These are phyloP conservation scores for Cochliopodium minus DNA, from an alignment of 208 protist genomes.

Conservation along the genomic window DNA sequence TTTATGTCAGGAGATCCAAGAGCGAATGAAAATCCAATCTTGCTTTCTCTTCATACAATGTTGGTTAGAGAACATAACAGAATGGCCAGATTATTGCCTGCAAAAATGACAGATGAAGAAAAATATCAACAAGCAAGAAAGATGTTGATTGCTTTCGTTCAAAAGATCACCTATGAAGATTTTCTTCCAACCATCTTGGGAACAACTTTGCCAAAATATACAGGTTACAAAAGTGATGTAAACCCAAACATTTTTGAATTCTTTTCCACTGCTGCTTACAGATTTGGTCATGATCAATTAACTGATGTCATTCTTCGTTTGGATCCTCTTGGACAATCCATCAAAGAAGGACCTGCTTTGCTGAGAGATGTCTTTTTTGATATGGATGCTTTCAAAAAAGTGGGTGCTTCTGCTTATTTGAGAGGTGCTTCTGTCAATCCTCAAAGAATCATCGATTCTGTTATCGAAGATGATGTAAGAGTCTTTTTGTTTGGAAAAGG, in stretches of 20 bases:
- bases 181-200: slow-evolving; percentile 18
- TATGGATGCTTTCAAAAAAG: neutral
- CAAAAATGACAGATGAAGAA: slow-evolving; percentile 16
- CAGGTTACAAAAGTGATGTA: slow-evolving; percentile 20
- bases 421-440: slow-evolving; percentile 6
- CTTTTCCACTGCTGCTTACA: slow-evolving; percentile 22
- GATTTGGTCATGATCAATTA: slow-evolving; percentile 28
- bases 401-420: slow-evolving; percentile 7
- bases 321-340: neutral
- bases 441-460: slow-evolving; percentile 12
- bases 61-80: slow-evolving; percentile 25
- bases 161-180: slow-evolving; percentile 20
- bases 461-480: slow-evolving; percentile 21
- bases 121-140: slow-evolving; percentile 19
- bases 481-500: slow-evolving; percentile 26
- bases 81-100: slow-evolving; percentile 6
- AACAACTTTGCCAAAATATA: neutral
- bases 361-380: slow-evolving; percentile 16
- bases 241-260: slow-evolving; percentile 16
- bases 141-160: slow-evolving; percentile 17
- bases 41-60: slow-evolving; percentile 11
- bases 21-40: slow-evolving; percentile 21
- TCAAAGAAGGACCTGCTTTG: neutral
- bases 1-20: slow-evolving; percentile 13
- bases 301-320: slow-evolving; percentile 3